Conservation (phyloP, 2,329 filamentous ascomycete species). For the Apiospora saccharicola region DNA sequence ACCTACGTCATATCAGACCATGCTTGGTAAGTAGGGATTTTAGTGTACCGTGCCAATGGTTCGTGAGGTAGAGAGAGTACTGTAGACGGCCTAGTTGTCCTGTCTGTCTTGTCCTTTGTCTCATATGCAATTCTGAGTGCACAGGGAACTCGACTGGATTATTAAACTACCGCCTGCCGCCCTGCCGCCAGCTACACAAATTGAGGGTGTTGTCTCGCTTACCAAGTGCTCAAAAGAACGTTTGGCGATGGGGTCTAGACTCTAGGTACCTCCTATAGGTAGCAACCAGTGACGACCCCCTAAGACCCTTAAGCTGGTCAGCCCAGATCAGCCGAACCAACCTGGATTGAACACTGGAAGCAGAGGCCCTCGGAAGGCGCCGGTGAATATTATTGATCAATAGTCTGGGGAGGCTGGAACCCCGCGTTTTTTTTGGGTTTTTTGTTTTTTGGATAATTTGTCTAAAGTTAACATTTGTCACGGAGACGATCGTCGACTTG, state of each 20-base stretch:
- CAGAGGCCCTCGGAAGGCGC: constrained; percentile 1
- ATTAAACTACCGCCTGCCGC: neutral
- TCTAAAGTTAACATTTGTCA: neutral
- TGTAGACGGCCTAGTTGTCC: neutral
- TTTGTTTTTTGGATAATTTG: neutral
- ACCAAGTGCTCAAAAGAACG: constrained; percentile 9
- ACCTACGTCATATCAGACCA: constrained; percentile 10
- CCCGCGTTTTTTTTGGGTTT: too few relatives aligned
- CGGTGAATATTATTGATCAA: constrained; percentile 2
- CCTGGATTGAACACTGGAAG: neutral
- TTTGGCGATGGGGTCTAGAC: constrained; percentile 15
- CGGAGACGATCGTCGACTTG: neutral
- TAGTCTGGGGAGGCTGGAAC: neutral
- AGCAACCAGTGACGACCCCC: neutral
- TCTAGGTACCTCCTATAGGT: neutral
- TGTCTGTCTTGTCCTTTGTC: neutral
- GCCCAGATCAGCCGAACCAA: constrained; percentile 8
- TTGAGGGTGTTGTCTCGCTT: neutral
- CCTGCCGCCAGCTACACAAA: neutral
- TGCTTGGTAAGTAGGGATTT: neutral
- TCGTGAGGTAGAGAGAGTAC: neutral
- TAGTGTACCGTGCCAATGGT: constrained; percentile 6
- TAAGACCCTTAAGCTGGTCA: neutral
- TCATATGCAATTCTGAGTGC: neutral
- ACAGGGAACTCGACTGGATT: neutral